Base-by-base conservation (phyloP, 345 rosid species). In the Noccaea bulbosa region DNA sequence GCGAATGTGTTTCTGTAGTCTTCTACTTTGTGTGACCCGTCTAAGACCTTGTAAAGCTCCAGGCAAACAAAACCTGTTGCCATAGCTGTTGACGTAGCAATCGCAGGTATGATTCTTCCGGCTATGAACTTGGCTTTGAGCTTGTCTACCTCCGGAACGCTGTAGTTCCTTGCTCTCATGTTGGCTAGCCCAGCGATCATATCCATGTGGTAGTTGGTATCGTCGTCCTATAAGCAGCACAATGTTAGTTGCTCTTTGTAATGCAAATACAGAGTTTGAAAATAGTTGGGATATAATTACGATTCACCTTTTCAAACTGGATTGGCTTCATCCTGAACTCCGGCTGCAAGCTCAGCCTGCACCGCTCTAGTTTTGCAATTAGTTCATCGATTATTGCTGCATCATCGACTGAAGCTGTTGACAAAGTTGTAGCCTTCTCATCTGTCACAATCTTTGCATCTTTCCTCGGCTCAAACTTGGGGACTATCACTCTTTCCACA, bases 91-190 rank as follows among this genome's bases (percentile, higher is more conserved):
- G 98, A 83, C 11, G 99, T 95, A 20, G 99, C 99, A 34, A 95
- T 95, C 3, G 99, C 99, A 3, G 99, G 99, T 54, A 95, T 92
- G 76, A 95, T 95, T 80, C 99, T 92, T 68, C 99, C 99, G 5
- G 99, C 99, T 12, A 95, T 95, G 68, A 95, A 90, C 79, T 95
- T 95, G 55, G 99, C 99, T 72, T 95, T 95, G 56, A 95, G 88
- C 78, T 95, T 95, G 83, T 95, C 98, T 2, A 95, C 98, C 71
- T 95, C 99, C 0, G 96, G 96, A 60, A 95, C 89, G 73, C 88
- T 76, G 79, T 95, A 95, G 85, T 95, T 95, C 71, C 97, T 92
- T 45, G 99, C 99, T 82, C 99, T 92, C 99, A 95, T 95, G 84
- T 95, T 95, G 34, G 99, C 99, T 39, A 95, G 90, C 48, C 86